Conservation (phyloP, 306 rosid genomes). For the Dryas drummondii region DNA sequence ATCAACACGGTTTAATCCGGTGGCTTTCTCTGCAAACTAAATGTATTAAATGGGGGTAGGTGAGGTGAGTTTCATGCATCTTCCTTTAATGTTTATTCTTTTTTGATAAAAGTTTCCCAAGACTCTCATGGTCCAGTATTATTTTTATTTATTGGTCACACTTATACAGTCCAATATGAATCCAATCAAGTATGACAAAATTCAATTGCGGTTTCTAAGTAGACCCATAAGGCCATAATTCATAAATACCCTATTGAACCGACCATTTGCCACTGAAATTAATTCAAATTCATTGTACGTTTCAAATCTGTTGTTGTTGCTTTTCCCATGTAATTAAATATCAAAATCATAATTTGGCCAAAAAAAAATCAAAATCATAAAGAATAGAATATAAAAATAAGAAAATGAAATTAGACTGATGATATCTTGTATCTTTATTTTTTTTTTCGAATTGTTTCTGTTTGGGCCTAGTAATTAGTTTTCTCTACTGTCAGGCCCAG, state of each 20-base stretch:
- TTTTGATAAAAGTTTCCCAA: not conserved
- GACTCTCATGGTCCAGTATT: not conserved
- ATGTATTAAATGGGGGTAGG: conserved; percentile 18
- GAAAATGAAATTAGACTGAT: too few species aligned
- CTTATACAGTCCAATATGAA: not conserved
- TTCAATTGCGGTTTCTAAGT: not conserved
- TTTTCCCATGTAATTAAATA: too few species aligned
- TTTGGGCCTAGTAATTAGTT: not conserved
- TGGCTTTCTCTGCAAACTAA: not conserved
- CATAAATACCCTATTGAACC: not conserved
- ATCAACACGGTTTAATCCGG: conserved; percentile 24
- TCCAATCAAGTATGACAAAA: not conserved
- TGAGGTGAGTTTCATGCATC: not conserved
- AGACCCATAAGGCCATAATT: not conserved
- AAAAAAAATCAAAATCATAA: too few species aligned
- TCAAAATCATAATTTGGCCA: too few species aligned
- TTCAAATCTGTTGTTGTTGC: too few species aligned
- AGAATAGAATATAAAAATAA: too few species aligned
- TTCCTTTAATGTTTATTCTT: too few species aligned
- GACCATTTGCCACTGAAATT: not conserved
- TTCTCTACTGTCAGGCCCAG: not conserved
- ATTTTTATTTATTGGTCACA: not conserved
- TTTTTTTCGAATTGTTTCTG: not conserved
- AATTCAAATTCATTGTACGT: not conserved
- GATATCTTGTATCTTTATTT: too few species aligned